Evolutionary conservation across 2,329 filamentous ascomycete species (phyloP).

Genomic region (Penicillium sp.): DNA sequence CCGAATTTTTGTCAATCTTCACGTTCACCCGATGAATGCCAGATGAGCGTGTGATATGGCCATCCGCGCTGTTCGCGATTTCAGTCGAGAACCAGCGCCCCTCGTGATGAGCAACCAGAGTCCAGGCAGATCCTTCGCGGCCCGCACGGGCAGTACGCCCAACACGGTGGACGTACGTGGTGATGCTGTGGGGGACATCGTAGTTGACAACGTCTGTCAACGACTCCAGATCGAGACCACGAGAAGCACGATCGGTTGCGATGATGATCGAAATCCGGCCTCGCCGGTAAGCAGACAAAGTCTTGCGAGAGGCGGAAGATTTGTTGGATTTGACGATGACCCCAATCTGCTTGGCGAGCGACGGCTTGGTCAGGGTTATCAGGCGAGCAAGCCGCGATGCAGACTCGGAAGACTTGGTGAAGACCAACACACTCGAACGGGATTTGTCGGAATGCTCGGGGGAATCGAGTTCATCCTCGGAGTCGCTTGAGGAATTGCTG

Average conservation of each 20-base stretch:
- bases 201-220: slow-evolving; percentile 91
- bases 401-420: slow-evolving; percentile 86
- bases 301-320: slow-evolving; percentile 67
- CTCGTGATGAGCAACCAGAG: slow-evolving; percentile 76
- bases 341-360: slow-evolving; percentile 57
- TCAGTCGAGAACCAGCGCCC: slow-evolving; percentile 90
- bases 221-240: slow-evolving; percentile 78
- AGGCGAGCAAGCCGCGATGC: slow-evolving; percentile 84
- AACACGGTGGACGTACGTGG: slow-evolving; percentile 86
- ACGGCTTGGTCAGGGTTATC: slow-evolving; percentile 64
- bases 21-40: slow-evolving; percentile 32
- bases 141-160: slow-evolving; percentile 86
- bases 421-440: slow-evolving; percentile 64
- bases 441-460: slow-evolving; percentile 31
- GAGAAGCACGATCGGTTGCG: slow-evolving; percentile 88
- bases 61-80: slow-evolving; percentile 56
- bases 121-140: slow-evolving; percentile 75
- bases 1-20: slow-evolving; percentile 26
- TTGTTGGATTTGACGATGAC: slow-evolving; percentile 76
- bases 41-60: slow-evolving; percentile 32
- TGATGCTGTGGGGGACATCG: slow-evolving; percentile 77
- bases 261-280: slow-evolving; percentile 71
- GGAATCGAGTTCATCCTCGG: slow-evolving; percentile 33
- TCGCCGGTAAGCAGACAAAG: slow-evolving; percentile 63
- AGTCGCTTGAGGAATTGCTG: slow-evolving; percentile 22